These are phyloP conservation scores for Trypanosomatidae sp. DNA, from an alignment of 208 protist genomes.

Conservation along the genomic window DNA sequence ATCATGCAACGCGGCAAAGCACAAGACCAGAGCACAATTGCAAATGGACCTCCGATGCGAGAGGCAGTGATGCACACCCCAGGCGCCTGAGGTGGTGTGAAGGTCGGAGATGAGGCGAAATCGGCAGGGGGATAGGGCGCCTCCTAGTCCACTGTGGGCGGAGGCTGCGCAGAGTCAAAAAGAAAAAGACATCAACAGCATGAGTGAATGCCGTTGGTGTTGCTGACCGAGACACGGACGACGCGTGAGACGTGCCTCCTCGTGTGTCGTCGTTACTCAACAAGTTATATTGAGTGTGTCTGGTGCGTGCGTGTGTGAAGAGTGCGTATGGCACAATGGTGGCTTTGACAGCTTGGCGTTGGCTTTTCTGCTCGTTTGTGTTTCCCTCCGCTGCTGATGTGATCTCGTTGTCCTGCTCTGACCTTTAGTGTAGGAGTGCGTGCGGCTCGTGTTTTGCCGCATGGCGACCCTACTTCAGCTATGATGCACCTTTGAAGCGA, in stretches of 20 bases:
- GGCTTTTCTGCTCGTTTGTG: background rate
- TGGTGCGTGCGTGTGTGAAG: background rate
- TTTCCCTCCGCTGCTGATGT: background rate
- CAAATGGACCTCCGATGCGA: background rate
- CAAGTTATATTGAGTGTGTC: background rate
- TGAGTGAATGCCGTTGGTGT: background rate
- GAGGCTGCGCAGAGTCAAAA: background rate
- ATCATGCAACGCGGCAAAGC: background rate
- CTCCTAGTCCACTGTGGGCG: background rate
- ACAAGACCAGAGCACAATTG: background rate
- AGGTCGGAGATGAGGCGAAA: background rate
- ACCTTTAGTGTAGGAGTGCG: background rate
- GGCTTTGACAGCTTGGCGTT: background rate
- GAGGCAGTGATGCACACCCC: background rate
- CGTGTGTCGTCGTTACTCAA: background rate
- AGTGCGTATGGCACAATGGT: background rate
- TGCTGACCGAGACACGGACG: background rate
- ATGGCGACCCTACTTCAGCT: background rate
- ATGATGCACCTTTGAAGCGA: background rate
- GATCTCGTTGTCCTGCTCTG: background rate
- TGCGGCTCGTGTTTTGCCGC: background rate
- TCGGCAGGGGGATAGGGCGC: background rate
- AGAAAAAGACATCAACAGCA: background rate
- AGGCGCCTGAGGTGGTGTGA: background rate
- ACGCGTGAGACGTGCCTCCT: background rate